Conservation (phyloP, 2,329 filamentous ascomycete species). For the Chaetomium olivaceum region DNA sequence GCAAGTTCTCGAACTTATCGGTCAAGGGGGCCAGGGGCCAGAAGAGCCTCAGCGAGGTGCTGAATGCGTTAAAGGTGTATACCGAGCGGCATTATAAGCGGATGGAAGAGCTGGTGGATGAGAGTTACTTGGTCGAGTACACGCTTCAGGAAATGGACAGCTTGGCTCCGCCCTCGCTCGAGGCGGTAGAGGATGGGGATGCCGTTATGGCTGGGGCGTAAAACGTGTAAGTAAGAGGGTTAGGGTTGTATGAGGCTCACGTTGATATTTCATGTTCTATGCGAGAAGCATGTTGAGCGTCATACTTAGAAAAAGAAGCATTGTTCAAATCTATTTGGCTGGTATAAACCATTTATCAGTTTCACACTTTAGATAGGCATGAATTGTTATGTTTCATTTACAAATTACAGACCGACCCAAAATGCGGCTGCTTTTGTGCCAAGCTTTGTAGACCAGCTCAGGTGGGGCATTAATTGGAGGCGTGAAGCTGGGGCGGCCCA, state of each 20-base stretch:
- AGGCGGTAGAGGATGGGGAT: constrained; percentile 29
- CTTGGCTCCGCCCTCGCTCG: constrained; percentile 48
- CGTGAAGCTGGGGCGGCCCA: neutral
- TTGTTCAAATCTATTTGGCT: neutral
- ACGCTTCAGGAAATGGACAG: constrained; percentile 91
- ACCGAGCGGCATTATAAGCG: constrained; percentile 91
- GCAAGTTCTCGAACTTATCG: constrained; percentile 70
- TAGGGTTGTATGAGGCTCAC: constrained; percentile 4
- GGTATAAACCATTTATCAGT: too few relatives aligned
- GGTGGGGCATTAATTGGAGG: constrained; percentile 21
- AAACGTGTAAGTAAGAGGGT: constrained; percentile 15
- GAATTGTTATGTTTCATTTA: neutral
- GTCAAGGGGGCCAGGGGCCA: constrained; percentile 58
- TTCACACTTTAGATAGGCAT: neutral
- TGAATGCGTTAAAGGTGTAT: constrained; percentile 85
- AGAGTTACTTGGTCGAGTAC: constrained; percentile 93
- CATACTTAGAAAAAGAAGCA: neutral
- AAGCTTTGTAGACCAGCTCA: constrained; percentile 10
- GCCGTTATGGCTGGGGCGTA: constrained; percentile 35
- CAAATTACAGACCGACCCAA: too few relatives aligned
- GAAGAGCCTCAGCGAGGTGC: constrained; percentile 75
- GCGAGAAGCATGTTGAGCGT: neutral
- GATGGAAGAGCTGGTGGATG: constrained; percentile 85
- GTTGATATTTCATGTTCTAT: neutral
- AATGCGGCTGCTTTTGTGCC: neutral